Evolutionary conservation across 2,329 filamentous ascomycete species (phyloP), one percentile per base, ranked within the genome.

Genomic region (Colletotrichum sp.): DNA sequence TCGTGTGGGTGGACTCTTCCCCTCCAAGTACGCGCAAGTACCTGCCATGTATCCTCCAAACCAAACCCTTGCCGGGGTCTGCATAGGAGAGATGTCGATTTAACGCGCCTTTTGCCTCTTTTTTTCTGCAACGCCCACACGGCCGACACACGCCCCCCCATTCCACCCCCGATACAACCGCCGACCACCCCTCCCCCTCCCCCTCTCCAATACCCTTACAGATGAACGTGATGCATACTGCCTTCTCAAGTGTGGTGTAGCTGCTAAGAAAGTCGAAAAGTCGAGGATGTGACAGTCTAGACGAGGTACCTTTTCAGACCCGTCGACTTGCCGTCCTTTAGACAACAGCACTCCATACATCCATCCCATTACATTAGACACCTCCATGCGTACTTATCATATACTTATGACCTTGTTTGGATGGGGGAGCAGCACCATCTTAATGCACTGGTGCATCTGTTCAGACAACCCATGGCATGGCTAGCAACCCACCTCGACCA

Each of bases 391-490:
- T 66, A 71, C 71, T 52, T 30, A 44, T 52, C 62, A 12, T 73
- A 65, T 76, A 76, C 74, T 57, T 70, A 26, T 68, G 30, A 49
- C 74, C 71, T 76, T 74, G 71, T 75, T 76, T 70, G 64, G 74
- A 68, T 67, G 52, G 65, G 67, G 36, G 36, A 76, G 62, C 64
- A 77, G 65, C 60, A 70, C 73, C 76, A 39, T 76, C 62, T 67
- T 64, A 28, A 77, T 77, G 68, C 76, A 77, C 73, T 63, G 76
- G 72, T 68, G 64, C 76, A 75, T 77, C 76, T 77, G 72, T 75
- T 69, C 65, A 52, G 30, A 68, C 63, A 64, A 65, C 68, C 65
- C 64, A 69, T 69, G 62, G 71, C 73, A 64, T 60, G 71, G 30
- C 71, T 68, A 57, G 71, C 67, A 60, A 57, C 66, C 72, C 67